These are phyloP conservation scores for Xerocomellus intermedius DNA, from an alignment of 768 basidiomycete genomes.

Conservation along the genomic window DNA sequence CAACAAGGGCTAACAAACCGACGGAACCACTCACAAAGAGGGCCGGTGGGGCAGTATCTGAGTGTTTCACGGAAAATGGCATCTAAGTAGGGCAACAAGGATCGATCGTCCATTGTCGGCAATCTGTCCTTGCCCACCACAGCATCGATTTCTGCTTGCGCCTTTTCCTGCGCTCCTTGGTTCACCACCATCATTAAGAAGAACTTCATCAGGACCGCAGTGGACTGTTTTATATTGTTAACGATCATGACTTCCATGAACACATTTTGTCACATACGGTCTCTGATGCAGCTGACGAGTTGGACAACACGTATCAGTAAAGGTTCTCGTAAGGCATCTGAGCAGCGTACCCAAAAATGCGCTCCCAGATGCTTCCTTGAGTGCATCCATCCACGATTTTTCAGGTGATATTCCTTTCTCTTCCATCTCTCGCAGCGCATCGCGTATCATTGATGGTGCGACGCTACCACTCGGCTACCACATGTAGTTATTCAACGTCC, in stretches of 20 bases:
- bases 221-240: background rate
- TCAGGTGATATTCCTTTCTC: background rate
- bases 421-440: background rate
- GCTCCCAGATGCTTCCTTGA: background rate
- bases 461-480: background rate
- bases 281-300: constrained; percentile 2
- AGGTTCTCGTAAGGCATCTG: background rate
- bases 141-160: constrained; percentile 10
- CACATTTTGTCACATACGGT: background rate
- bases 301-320: no score
- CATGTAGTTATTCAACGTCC: background rate
- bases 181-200: constrained; percentile 1
- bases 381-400: background rate
- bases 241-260: background rate
- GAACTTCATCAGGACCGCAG: background rate
- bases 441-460: background rate
- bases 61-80: constrained; percentile 34
- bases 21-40: constrained; percentile 3
- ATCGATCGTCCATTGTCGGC: constrained; percentile 11
- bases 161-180: constrained; percentile 11
- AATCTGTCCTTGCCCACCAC: constrained; percentile 15
- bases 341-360: background rate
- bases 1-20: background rate
- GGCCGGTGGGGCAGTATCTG: background rate
- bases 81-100: constrained; percentile 34